Evolutionary conservation across 139 green algal species (phyloP).

Genomic region (Pseudopediastrum boryanum): DNA sequence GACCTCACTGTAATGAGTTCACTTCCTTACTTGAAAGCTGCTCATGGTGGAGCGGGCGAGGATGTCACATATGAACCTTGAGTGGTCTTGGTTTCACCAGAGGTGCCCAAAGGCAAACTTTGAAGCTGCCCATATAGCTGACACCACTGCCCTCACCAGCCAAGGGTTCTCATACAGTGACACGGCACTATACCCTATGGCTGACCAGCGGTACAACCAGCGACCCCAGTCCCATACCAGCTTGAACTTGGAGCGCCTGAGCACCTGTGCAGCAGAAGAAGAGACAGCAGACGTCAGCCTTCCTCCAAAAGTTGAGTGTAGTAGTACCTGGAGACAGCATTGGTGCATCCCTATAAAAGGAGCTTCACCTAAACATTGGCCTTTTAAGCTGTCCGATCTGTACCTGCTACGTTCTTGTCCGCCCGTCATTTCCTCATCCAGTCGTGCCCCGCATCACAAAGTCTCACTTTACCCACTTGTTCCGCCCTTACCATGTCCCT

Average conservation of each 20-base stretch:
- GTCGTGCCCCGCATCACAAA: too few species aligned
- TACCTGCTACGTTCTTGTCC: too few species aligned
- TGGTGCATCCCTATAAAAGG: not conserved
- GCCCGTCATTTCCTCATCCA: too few species aligned
- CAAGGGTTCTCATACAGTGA: conserved; percentile 53
- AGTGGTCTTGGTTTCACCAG: too few species aligned
- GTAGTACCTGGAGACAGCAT: too few species aligned
- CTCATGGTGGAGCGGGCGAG: too few species aligned
- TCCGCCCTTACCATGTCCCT: too few species aligned
- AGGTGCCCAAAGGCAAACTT: conserved; percentile 11
- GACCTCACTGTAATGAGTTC: too few species aligned
- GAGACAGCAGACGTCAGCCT: not conserved
- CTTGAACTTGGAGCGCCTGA: conserved; percentile 29
- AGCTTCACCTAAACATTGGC: not conserved
- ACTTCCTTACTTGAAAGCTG: too few species aligned
- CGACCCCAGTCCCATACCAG: conserved; percentile 36
- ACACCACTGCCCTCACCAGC: conserved; percentile 46
- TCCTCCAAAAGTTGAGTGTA: too few species aligned
- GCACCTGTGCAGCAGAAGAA: not conserved
- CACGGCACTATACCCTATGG: conserved; percentile 30
- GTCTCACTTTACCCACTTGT: too few species aligned
- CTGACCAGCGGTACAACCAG: conserved; percentile 26
- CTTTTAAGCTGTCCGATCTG: not conserved
- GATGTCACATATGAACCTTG: too few species aligned
- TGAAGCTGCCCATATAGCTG: conserved; percentile 34